Evolutionary conservation across 257 asterid species (phyloP).

Genomic region (Eucommia ulmoides): DNA sequence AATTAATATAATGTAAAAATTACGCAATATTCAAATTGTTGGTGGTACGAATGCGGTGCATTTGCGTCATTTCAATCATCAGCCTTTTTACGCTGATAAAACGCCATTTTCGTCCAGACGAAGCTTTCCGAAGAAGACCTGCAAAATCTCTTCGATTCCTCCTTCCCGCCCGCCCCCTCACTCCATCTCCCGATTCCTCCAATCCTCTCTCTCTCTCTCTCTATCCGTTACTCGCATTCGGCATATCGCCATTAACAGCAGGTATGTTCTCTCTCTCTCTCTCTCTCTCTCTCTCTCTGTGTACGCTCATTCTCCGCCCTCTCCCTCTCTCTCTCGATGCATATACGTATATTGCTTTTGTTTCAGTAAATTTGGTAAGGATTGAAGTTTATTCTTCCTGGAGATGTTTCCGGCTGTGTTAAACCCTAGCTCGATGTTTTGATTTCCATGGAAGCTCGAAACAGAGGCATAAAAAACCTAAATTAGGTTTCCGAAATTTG

Average conservation of each 20-base stretch:
- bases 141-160: no score
- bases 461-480: background rate
- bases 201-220: background rate
- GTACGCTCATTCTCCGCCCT: background rate
- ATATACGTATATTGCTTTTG: background rate
- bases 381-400: background rate
- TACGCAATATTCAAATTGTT: no score
- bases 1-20: no score
- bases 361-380: background rate
- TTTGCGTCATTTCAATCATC: no score
- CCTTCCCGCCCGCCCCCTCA: no score
- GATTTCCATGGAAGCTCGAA: background rate
- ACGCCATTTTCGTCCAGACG: no score
- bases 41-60: no score
- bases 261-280: slow-evolving; percentile 1
- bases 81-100: no score
- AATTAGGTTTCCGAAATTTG: background rate
- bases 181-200: no score
- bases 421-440: background rate
- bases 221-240: background rate
- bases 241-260: background rate
- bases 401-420: background rate
- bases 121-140: no score
- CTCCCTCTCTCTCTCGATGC: background rate
- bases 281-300: background rate